These are phyloP conservation scores for Nigrograna mackinnonii DNA, from an alignment of 2,329 filamentous ascomycete species.

Conservation along the genomic window DNA sequence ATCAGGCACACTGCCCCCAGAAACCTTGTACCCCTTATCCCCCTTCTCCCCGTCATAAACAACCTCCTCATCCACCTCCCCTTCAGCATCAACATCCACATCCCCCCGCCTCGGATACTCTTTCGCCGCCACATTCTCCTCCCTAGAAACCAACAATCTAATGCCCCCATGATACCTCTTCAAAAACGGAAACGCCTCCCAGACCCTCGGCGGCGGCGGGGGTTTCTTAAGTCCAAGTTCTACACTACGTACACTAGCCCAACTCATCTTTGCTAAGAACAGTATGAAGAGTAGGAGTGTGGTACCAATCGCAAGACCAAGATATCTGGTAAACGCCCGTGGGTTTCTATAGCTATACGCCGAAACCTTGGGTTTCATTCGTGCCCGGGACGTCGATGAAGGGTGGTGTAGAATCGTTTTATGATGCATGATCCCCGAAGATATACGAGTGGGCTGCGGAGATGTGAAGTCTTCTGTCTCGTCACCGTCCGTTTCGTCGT, in stretches of 20 bases:
- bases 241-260: conserved; percentile 67
- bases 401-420: background rate
- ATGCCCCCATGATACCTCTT: conserved; percentile 90
- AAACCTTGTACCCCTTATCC: conserved; percentile 7
- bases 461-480: no score
- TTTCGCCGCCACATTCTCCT: conserved; percentile 67
- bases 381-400: background rate
- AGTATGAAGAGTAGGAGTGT: conserved; percentile 77
- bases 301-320: conserved; percentile 72
- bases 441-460: conserved; percentile 39
- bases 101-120: conserved; percentile 74
- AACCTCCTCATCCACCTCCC: conserved; percentile 19
- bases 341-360: conserved; percentile 65
- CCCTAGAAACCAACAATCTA: conserved; percentile 66
- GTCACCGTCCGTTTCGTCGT: conserved; percentile 20
- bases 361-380: conserved; percentile 32
- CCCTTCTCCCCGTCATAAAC: conserved; percentile 35
- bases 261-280: conserved; percentile 73
- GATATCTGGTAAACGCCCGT: conserved; percentile 74
- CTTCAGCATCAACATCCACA: conserved; percentile 37
- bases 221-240: conserved; percentile 62
- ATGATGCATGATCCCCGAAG: background rate
- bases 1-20: conserved; percentile 28
- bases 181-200: conserved; percentile 86
- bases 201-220: conserved; percentile 69